These are phyloP conservation scores for Hondaea fermentalgiana DNA, from an alignment of 108 stramenopile genomes.

Conservation along the genomic window DNA sequence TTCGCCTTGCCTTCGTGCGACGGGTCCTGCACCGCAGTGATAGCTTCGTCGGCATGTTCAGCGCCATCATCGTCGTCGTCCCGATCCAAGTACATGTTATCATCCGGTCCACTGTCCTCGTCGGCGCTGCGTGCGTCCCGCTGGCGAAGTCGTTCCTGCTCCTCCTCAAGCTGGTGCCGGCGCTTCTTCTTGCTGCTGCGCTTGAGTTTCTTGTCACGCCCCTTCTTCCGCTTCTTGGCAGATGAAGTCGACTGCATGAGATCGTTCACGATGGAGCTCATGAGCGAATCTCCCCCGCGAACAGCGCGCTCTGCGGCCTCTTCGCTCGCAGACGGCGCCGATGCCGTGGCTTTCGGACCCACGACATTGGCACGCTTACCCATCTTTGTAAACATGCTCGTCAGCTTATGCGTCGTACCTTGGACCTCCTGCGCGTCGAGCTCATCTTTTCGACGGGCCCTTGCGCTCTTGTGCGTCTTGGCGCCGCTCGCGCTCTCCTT, in stretches of 20 bases:
- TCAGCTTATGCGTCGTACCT: neutral
- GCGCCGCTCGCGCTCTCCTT: neutral
- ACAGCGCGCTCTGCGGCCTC: neutral
- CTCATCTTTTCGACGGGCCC: neutral
- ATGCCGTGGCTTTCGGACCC: neutral
- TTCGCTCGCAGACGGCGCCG: neutral
- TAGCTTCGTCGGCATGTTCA: neutral
- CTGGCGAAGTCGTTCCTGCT: no score
- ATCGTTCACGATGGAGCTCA: conserved; percentile 38
- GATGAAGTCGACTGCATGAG: conserved; percentile 16
- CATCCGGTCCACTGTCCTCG: neutral
- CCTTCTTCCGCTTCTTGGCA: conserved; percentile 1
- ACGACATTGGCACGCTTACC: neutral
- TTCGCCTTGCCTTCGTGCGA: no score
- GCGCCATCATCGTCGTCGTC: conserved; percentile 20
- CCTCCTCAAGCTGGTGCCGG: neutral
- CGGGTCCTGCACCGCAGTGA: neutral
- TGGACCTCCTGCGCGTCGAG: neutral
- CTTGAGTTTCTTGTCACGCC: neutral
- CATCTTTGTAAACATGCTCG: neutral
- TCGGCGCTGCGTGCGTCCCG: neutral
- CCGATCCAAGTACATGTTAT: conserved; percentile 9
- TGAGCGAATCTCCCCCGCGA: conserved; percentile 13
- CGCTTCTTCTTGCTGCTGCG: neutral
- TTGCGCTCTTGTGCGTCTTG: neutral